A percentile compares a stretch with the other conserved stretches of the same genome.
phyloP scores from a whole-genome alignment of 768 basidiomycete species.

The Phaeotremella skinneri region DNA sequence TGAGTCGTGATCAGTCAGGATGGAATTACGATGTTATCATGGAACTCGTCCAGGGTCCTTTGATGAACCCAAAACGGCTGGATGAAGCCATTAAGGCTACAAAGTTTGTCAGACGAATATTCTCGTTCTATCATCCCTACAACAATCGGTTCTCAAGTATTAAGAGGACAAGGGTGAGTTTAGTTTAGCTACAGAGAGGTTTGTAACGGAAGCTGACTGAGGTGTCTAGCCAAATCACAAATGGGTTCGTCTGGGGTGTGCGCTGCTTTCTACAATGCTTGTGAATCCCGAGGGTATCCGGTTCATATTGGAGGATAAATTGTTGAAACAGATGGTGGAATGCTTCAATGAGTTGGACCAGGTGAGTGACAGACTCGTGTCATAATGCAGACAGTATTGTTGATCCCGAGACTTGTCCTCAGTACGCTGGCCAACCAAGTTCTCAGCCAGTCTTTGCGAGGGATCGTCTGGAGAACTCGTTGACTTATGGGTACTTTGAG shows the following conservation, averaged over 20 bases:
- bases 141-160: constrained; percentile 79
- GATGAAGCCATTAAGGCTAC: constrained; percentile 92
- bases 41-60: constrained; percentile 85
- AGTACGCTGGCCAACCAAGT: constrained; percentile 32
- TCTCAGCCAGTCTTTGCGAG: constrained; percentile 64
- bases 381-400: background rate
- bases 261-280: constrained; percentile 76
- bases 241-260: constrained; percentile 83
- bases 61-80: constrained; percentile 83
- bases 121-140: constrained; percentile 90
- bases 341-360: constrained; percentile 91
- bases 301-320: constrained; percentile 81
- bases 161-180: constrained; percentile 62
- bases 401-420: background rate
- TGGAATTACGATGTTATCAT: constrained; percentile 90
- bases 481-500: constrained; percentile 90
- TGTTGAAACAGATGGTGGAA: constrained; percentile 76
- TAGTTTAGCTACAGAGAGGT: background rate
- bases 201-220: constrained; percentile 6
- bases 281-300: constrained; percentile 76
- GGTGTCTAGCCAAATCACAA: constrained; percentile 65
- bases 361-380: constrained; percentile 55
- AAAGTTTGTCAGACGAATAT: constrained; percentile 82
- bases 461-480: constrained; percentile 70
- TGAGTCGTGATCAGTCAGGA: constrained; percentile 80